Evolutionary conservation across 2,329 filamentous ascomycete species (phyloP), one percentile per base, ranked within the genome.

Genomic region (Metarhizium album): DNA sequence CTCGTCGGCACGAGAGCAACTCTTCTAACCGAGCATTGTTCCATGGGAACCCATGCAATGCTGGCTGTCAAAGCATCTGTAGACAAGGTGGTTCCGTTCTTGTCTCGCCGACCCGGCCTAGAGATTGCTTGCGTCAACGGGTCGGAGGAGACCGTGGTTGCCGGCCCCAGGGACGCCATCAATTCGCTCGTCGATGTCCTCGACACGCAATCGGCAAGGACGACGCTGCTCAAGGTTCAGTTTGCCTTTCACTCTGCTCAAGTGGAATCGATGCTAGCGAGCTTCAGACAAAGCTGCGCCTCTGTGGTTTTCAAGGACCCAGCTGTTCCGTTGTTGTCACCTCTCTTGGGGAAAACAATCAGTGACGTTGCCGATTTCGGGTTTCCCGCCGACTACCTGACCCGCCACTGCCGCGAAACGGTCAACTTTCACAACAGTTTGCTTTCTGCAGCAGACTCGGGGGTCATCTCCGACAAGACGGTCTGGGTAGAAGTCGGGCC

Each of bases 1-100:
- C 73, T 90, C 1, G 84, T 90, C 23, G 86, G 86, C 42, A 66
- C 72, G 50, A 78, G 87, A 55, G 85, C 86, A 18, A 70, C 78
- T 61, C 72, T 87, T 8, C 73, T 90, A 2, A 75, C 82, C 43
- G 70, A 79, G 51, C 77, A 79, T 58, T 90, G 85, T 70, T 81
- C 76, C n/a, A 9, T 29, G 27, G 27, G 27, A 4, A 29, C 27
- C 7, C 27, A 29, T 29, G 27, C 27, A 7, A 29, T 29, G 27
- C 27, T 29, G 27, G 27, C 27, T 29, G 27, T 29, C 27, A 29
- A 29, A 9, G 27, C 27, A 9, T 29, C 27, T 2, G 27, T 9
- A 9, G 27, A 29, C 6, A 29, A 1, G 27, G 27, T 29, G 27
- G 27, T 9, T 29, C 11, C 27, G 27, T 4, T 29, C 7, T 9